These are phyloP conservation scores for Aurinia saxatilis DNA, from an alignment of 345 rosid genomes.

Conservation along the genomic window DNA sequence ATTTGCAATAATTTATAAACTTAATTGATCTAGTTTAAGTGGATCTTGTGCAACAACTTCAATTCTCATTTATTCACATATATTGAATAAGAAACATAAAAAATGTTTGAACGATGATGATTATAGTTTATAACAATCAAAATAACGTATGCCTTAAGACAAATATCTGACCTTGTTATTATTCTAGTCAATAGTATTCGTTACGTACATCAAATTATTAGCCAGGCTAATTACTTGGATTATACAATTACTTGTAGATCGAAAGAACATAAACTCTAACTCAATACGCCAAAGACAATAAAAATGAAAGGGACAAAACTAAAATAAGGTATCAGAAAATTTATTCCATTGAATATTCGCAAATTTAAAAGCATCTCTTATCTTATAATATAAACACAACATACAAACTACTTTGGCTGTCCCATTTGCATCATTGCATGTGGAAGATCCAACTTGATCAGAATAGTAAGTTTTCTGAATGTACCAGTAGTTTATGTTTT, in stretches of 20 bases:
- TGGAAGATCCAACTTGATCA: conserved; percentile 3
- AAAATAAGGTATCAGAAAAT: not conserved
- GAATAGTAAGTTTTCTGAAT: not conserved
- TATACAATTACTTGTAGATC: conserved; percentile 9
- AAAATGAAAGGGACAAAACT: not conserved
- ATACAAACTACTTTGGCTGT: conserved; percentile 6
- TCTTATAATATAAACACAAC: not conserved
- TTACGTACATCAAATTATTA: conserved; percentile 8
- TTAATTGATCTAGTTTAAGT: not conserved
- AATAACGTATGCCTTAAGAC: not conserved
- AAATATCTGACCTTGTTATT: not conserved
- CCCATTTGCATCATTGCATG: conserved; percentile 12
- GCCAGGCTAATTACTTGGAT: conserved; percentile 2
- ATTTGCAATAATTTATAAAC: not conserved
- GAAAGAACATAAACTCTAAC: not conserved
- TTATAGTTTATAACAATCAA: not conserved
- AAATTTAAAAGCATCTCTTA: conserved; percentile 5
- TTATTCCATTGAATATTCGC: conserved; percentile 27
- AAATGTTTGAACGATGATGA: conserved; percentile 1
- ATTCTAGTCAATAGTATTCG: not conserved
- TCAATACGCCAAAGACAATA: conserved; percentile 16
- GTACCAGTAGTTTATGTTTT: not conserved
- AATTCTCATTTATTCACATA: not conserved
- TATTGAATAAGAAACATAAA: not conserved
- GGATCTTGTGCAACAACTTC: not conserved